phyloP scores from a whole-genome alignment of 1,284 basidiomycete genomes.

The Malassezia slooffiae region DNA sequence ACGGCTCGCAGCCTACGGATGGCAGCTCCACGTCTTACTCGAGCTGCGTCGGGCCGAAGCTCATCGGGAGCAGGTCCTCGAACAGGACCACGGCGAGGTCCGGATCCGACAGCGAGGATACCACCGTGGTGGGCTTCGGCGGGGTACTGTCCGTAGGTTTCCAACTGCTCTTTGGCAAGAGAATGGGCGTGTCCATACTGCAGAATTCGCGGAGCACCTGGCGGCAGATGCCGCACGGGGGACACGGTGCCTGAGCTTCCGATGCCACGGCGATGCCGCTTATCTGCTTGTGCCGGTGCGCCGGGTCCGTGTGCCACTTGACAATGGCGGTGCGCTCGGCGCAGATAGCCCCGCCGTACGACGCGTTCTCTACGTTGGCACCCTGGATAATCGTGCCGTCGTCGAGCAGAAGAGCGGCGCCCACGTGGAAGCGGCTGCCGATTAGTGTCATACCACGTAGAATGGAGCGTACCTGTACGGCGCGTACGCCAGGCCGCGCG shows the following conservation, averaged over 20 bases:
- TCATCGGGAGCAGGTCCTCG: constrained; percentile 66
- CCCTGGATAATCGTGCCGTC: constrained; percentile 67
- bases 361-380: constrained; percentile 80
- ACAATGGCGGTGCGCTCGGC: constrained; percentile 40
- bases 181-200: constrained; percentile 57
- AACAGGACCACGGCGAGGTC: constrained; percentile 55
- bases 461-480: constrained; percentile 34
- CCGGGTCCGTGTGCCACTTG: constrained; percentile 22
- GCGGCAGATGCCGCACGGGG: constrained; percentile 71
- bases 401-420: constrained; percentile 63
- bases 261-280: constrained; percentile 32
- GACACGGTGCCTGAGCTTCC: constrained; percentile 28
- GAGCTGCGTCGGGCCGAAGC: constrained; percentile 67
- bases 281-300: constrained; percentile 17
- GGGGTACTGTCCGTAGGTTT: constrained; percentile 1
- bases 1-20: too few species aligned
- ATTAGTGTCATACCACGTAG: neutral
- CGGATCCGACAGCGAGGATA: too few species aligned
- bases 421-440: constrained; percentile 72
- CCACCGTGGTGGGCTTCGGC: too few species aligned
- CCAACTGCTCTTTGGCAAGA: constrained; percentile 50
- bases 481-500: constrained; percentile 32
- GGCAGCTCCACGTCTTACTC: too few species aligned
- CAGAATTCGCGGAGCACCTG: constrained; percentile 86
- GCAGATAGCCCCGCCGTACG: constrained; percentile 53